Evolutionary conservation across 106 monocot species (phyloP).

Genomic region (Triglochin maritima): DNA sequence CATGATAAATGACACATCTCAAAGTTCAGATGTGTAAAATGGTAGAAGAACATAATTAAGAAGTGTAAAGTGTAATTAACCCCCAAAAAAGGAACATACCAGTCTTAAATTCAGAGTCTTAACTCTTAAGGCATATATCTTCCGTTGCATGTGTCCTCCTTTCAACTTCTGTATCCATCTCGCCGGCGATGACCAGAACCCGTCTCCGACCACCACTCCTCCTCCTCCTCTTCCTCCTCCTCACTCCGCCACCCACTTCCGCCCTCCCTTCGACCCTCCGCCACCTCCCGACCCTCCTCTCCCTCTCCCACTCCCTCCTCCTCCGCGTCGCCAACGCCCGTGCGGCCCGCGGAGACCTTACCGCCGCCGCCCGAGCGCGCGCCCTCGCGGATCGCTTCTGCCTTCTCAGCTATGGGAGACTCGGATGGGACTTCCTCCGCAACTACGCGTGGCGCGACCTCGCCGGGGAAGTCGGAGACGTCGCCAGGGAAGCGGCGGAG

Average conservation of each 20-base stretch:
- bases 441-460: constrained; percentile 54
- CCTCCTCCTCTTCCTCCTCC: constrained; percentile 23
- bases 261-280: constrained; percentile 9
- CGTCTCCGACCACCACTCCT: too few species aligned
- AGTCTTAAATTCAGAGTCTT: too few species aligned
- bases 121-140: too few species aligned
- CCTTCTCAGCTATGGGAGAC: constrained; percentile 14
- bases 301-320: constrained; percentile 74
- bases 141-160: too few species aligned
- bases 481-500: too few species aligned
- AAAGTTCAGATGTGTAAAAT: too few species aligned
- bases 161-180: too few species aligned
- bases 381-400: constrained; percentile 39
- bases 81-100: too few species aligned
- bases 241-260: background rate
- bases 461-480: constrained; percentile 13
- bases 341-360: constrained; percentile 37
- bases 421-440: constrained; percentile 64
- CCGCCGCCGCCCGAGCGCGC: constrained; percentile 41
- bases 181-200: too few species aligned
- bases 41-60: too few species aligned
- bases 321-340: constrained; percentile 57
- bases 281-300: constrained; percentile 39
- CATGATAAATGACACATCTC: too few species aligned
- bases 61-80: too few species aligned